Evolutionary conservation across 192 early-diverging fungal genomes (phyloP), one percentile per base, ranked within the genome.

Genomic region (Pilaira anomala): DNA sequence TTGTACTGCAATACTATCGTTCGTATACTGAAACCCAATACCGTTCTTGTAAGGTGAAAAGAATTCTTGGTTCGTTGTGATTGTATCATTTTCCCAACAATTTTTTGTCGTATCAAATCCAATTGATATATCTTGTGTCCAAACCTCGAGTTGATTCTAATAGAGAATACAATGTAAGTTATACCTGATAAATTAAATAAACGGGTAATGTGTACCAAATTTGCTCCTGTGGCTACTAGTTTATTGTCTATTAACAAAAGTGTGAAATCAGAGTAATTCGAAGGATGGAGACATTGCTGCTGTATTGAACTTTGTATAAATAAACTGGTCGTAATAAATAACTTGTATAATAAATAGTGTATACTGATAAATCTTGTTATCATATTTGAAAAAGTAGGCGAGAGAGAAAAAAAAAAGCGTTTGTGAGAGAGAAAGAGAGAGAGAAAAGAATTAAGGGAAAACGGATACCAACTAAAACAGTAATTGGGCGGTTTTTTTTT

Each of bases 201-300:
- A 22, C 22, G 14, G 24, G 24, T 5, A 48, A 25, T 21, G 22
- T 63, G 1, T 65, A 65, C 63, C 30, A 36, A 25, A 28, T 54
- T 65, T 50, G 51, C 51, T 7, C 63, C 63, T 14, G 63, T 54
- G 8, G 55, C 2, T 19, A 55, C 54, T 26, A 65, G 19, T n/a
- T 14, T 21, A 19, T 22, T 39, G 24, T 41, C 22, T 12, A 54
- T n/a, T 8, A 22, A 42, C 2, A 54, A 5, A 28, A 65, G 9
- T 2, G 24, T 53, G 40, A 55, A 55, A 39, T 65, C 63, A 18
- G 63, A 65, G 29, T 55, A 65, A 45, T 55, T 55, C 6, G 13
- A 24, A 14, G 56, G 56, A 12, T 58, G 33, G 7, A 24, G 3
- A 24, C 56, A 58, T 58, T 40, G 40, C 29, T 51, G 50, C n/a